A percentile compares a stretch with the other conserved stretches of the same genome.
phyloP scores from a whole-genome alignment of 2,329 filamentous ascomycete species.

The Paracamarosporium sp. region DNA sequence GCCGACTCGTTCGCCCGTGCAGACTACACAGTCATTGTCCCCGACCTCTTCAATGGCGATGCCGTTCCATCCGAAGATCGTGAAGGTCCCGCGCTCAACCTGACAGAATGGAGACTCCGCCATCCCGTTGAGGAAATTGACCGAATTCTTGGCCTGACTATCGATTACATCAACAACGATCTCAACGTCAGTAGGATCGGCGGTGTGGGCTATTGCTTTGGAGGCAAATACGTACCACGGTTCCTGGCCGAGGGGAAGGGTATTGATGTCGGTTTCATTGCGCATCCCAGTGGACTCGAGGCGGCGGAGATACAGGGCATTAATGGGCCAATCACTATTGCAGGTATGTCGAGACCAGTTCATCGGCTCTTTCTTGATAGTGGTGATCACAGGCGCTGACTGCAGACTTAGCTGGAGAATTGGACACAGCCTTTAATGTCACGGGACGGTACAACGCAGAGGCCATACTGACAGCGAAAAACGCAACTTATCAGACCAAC shows the following conservation, averaged over 20 bases:
- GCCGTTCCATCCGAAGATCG: slow-evolving; percentile 34
- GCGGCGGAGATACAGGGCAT: slow-evolving; percentile 71
- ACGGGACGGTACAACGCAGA: slow-evolving; percentile 25
- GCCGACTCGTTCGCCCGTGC: slow-evolving; percentile 42
- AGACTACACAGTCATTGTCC: slow-evolving; percentile 39
- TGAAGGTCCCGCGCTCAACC: slow-evolving; percentile 38
- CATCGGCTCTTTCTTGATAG: not conserved
- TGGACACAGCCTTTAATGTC: slow-evolving; percentile 20
- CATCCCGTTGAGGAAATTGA: slow-evolving; percentile 54
- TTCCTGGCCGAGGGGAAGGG: slow-evolving; percentile 60
- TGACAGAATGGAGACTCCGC: slow-evolving; percentile 52
- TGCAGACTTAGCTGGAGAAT: slow-evolving; percentile 14
- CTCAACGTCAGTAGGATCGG: slow-evolving; percentile 62
- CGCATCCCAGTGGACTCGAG: slow-evolving; percentile 74
- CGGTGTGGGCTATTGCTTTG: slow-evolving; percentile 75
- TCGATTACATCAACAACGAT: slow-evolving; percentile 65
- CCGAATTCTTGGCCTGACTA: slow-evolving; percentile 56
- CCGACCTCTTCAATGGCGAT: slow-evolving; percentile 45
- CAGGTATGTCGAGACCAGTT: slow-evolving; percentile 46
- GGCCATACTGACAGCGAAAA: slow-evolving; percentile 30
- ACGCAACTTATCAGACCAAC: slow-evolving; percentile 38
- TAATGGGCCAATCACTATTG: slow-evolving; percentile 71
- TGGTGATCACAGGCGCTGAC: not conserved
- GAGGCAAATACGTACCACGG: slow-evolving; percentile 75
- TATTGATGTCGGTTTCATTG: slow-evolving; percentile 70